Conservation (phyloP, 2,329 filamentous ascomycete species). For the Sphaerulina populicola region DNA sequence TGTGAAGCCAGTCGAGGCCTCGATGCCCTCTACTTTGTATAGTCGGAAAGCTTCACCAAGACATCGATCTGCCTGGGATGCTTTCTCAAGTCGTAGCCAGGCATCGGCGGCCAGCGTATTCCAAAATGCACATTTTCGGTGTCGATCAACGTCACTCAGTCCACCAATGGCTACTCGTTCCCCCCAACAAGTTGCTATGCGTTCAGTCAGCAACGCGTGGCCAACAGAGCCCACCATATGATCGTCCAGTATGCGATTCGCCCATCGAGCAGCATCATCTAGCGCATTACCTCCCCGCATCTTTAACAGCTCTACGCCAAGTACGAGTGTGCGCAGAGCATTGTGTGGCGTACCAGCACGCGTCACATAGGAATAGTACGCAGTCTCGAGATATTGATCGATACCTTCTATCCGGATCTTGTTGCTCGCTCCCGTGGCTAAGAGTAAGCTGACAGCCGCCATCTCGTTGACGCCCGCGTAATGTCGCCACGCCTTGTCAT, state of each 20-base stretch:
- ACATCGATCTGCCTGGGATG: conserved; percentile 67
- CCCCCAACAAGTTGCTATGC: conserved; percentile 74
- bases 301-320: conserved; percentile 74
- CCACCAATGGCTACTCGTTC: conserved; percentile 59
- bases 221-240: conserved; percentile 66
- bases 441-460: conserved; percentile 73
- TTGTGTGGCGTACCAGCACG: conserved; percentile 72
- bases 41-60: conserved; percentile 59
- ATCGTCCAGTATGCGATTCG: conserved; percentile 67
- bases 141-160: conserved; percentile 60
- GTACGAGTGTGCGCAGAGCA: conserved; percentile 65
- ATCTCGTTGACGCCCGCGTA: conserved; percentile 93
- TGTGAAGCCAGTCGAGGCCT: conserved; percentile 35
- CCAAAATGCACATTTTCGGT: conserved; percentile 84
- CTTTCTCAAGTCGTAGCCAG: conserved; percentile 72
- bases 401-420: conserved; percentile 74
- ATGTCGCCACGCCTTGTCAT: conserved; percentile 94
- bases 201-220: conserved; percentile 75
- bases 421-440: conserved; percentile 63
- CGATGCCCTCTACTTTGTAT: conserved; percentile 33
- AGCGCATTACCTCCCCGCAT: conserved; percentile 69
- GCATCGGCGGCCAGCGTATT: conserved; percentile 71
- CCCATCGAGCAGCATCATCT: conserved; percentile 84
- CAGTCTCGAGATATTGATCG: conserved; percentile 79
- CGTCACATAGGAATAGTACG: conserved; percentile 85